A percentile compares a stretch with the other conserved stretches of the same genome.
These are phyloP conservation scores for Graphilbum ipis-grandicollis DNA, from an alignment of 2,329 filamentous ascomycete species.

Conservation along the genomic window DNA sequence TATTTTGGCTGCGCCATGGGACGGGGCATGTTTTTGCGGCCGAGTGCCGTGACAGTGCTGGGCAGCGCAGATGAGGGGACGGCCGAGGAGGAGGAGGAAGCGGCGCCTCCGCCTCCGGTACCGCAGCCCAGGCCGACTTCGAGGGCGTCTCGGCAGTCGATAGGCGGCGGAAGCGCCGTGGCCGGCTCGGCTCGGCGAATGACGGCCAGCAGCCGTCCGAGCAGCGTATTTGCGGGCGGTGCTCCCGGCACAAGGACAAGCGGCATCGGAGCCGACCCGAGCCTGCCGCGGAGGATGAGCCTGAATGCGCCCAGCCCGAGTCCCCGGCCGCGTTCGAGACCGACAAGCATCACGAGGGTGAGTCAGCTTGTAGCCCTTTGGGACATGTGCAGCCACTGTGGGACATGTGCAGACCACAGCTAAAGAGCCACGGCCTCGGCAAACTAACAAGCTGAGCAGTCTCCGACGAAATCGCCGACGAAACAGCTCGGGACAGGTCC, in stretches of 20 bases:
- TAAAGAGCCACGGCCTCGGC: too few species aligned
- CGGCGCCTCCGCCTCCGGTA: slow-evolving; percentile 19
- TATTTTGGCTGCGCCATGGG: slow-evolving; percentile 78
- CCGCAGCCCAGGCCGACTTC: slow-evolving; percentile 1
- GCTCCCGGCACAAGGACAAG: slow-evolving; percentile 17
- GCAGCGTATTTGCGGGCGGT: slow-evolving; percentile 23
- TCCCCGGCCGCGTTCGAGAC: slow-evolving; percentile 41
- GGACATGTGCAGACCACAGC: too few species aligned
- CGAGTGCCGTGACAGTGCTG: slow-evolving; percentile 46
- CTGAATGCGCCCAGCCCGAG: slow-evolving; percentile 58
- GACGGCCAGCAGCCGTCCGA: slow-evolving; percentile 27
- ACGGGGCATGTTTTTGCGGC: slow-evolving; percentile 69
- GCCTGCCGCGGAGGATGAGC: slow-evolving; percentile 45
- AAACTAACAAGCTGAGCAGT: slow-evolving; percentile 30
- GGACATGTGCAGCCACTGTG: too few species aligned
- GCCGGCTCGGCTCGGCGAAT: slow-evolving; percentile 9
- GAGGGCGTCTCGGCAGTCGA: slow-evolving; percentile 1
- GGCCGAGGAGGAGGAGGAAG: slow-evolving; percentile 13
- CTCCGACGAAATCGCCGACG: slow-evolving; percentile 62
- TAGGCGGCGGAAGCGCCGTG: slow-evolving; percentile 11
- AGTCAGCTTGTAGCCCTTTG: slow-evolving; percentile 16
- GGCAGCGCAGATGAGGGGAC: not conserved
- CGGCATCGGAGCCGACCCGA: slow-evolving; percentile 26
- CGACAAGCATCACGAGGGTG: slow-evolving; percentile 40
- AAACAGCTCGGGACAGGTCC: slow-evolving; percentile 45